A percentile compares a stretch with the other conserved stretches of the same genome.
Evolutionary conservation across 2,329 filamentous ascomycete genomes (phyloP).

Genomic region (Thielaviopsis punctulata): DNA sequence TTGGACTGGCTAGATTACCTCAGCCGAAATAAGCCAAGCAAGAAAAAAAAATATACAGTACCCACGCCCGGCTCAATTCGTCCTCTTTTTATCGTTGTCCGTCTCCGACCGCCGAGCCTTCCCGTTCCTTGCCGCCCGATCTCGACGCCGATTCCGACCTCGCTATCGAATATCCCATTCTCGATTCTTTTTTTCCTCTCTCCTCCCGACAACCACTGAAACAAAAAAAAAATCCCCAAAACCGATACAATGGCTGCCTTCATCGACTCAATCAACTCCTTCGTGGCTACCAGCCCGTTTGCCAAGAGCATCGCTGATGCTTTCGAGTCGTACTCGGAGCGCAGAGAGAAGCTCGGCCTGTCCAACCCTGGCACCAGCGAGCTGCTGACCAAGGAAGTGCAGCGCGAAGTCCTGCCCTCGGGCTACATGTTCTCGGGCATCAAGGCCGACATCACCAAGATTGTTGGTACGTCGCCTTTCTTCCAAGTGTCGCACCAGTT

Average conservation of each 20-base stretch:
- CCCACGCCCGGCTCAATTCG: neutral
- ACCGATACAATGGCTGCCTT: conserved; percentile 32
- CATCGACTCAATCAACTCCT: conserved; percentile 36
- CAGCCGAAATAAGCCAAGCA: neutral
- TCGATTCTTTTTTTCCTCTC: no score
- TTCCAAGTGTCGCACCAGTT: conserved; percentile 98
- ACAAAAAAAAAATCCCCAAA: no score
- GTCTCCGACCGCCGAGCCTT: neutral
- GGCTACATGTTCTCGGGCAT: conserved; percentile 95
- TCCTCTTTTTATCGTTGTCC: neutral
- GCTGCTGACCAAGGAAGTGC: conserved; percentile 74
- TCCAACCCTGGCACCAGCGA: conserved; percentile 88
- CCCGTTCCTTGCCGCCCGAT: neutral
- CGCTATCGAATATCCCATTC: neutral
- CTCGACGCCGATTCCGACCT: neutral
- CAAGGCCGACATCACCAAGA: conserved; percentile 90
- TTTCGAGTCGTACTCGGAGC: conserved; percentile 66
- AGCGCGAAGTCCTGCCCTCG: conserved; percentile 89
- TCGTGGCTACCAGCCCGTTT: conserved; percentile 60
- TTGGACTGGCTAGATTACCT: neutral
- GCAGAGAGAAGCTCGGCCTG: conserved; percentile 74
- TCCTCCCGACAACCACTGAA: neutral
- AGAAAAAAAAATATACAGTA: neutral
- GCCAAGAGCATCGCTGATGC: conserved; percentile 54
- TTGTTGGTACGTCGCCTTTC: conserved; percentile 80